Percentiles rank a stretch among this genome's conserved stretches.
These are phyloP conservation scores for Spiraea crenata DNA, from an alignment of 331 rosid genomes.

Conservation along the genomic window DNA sequence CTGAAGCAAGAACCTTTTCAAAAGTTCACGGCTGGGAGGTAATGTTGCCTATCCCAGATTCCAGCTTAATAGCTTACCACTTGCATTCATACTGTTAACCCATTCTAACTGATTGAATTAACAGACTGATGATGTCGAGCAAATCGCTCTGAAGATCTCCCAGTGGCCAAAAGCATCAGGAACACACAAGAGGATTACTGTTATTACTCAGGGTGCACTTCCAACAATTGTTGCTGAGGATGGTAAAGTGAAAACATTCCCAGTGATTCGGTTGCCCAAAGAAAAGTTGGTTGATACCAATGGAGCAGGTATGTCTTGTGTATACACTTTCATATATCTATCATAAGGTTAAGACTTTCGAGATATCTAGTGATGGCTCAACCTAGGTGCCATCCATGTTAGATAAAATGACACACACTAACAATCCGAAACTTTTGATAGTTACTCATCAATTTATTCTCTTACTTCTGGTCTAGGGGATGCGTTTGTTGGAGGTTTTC, in stretches of 20 bases:
- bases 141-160: conserved; percentile 83
- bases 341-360: neutral
- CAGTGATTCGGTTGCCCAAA: conserved; percentile 67
- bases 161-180: conserved; percentile 82
- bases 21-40: conserved; percentile 96
- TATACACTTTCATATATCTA: neutral
- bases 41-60: conserved; percentile 1
- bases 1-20: conserved; percentile 91
- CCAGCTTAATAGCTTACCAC: neutral
- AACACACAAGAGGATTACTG: conserved; percentile 79
- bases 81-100: neutral
- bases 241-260: conserved; percentile 68
- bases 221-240: conserved; percentile 91
- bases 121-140: conserved; percentile 86
- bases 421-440: neutral
- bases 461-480: conserved; percentile 48
- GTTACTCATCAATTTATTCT: neutral
- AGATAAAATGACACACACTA: neutral
- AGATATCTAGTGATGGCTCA: neutral
- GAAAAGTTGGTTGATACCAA: conserved; percentile 92
- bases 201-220: conserved; percentile 92
- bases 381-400: no score
- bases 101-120: neutral
- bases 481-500: conserved; percentile 95
- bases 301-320: conserved; percentile 67